phyloP scores from a whole-genome alignment of 2,329 filamentous ascomycete species.

The Exophiala oligosperma region DNA sequence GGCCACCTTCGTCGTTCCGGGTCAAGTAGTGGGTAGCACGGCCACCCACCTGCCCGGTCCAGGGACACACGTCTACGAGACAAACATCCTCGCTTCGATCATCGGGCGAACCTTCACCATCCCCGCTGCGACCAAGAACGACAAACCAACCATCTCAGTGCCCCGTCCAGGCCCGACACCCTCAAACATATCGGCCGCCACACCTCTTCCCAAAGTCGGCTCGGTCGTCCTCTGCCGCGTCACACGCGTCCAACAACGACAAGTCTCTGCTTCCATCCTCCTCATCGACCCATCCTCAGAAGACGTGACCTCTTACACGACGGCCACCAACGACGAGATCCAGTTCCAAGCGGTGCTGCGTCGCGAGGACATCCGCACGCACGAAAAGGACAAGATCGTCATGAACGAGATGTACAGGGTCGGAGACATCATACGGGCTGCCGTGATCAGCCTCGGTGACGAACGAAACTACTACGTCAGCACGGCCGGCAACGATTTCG shows the following conservation, averaged over 20 bases:
- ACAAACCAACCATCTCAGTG: conserved; percentile 36
- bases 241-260: conserved; percentile 78
- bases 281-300: conserved; percentile 61
- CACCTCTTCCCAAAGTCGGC: conserved; percentile 66
- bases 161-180: conserved; percentile 36
- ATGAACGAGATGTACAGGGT: conserved; percentile 90
- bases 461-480: conserved; percentile 95
- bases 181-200: conserved; percentile 49
- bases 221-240: conserved; percentile 81
- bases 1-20: conserved; percentile 52
- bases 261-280: conserved; percentile 83
- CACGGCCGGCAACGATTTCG: conserved; percentile 86
- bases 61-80: conserved; percentile 79
- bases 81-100: conserved; percentile 77
- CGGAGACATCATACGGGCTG: conserved; percentile 84
- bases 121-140: conserved; percentile 38
- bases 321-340: conserved; percentile 59
- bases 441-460: conserved; percentile 88
- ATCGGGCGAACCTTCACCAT: conserved; percentile 67
- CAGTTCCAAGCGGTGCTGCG: conserved; percentile 80
- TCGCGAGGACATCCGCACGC: conserved; percentile 87
- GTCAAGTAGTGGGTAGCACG: conserved; percentile 71
- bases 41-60: conserved; percentile 70
- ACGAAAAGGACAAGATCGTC: conserved; percentile 92
- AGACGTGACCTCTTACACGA: conserved; percentile 31